Conservation (phyloP, 148 eudicot genomes). For the Persicaria tinctoria region DNA sequence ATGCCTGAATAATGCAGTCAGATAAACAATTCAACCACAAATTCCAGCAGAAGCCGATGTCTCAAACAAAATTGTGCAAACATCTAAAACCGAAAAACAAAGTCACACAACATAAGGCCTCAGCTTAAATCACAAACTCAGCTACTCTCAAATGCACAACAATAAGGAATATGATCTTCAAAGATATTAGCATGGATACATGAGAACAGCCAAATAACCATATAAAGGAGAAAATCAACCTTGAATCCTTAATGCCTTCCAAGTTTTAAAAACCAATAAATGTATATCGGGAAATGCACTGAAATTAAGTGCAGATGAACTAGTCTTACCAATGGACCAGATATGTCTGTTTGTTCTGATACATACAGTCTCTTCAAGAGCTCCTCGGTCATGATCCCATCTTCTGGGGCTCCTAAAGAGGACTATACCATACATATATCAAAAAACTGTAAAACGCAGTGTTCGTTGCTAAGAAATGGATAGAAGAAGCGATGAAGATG, state of each 20-base stretch:
- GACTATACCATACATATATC: constrained; percentile 35
- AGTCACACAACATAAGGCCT: neutral
- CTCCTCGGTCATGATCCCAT: constrained; percentile 74
- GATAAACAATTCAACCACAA: neutral
- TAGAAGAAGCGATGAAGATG: neutral
- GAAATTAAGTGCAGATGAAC: neutral
- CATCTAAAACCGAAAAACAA: neutral
- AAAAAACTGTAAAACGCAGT: neutral
- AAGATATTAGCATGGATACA: neutral
- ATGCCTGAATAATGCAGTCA: neutral
- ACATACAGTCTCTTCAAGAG: constrained; percentile 25
- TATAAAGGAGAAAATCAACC: neutral
- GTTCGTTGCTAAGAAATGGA: neutral
- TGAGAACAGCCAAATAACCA: neutral
- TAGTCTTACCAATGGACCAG: constrained; percentile 4
- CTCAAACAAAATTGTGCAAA: neutral
- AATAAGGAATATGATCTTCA: neutral
- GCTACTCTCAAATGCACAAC: neutral
- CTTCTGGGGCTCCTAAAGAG: constrained; percentile 47
- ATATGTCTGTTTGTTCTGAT: neutral
- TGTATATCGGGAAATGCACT: neutral
- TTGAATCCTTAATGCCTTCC: neutral
- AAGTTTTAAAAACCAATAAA: no score
- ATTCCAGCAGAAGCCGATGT: neutral
- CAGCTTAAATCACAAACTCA: neutral